Conservation (phyloP, 1,284 basidiomycete genomes). For the Stereum hirsutum region DNA sequence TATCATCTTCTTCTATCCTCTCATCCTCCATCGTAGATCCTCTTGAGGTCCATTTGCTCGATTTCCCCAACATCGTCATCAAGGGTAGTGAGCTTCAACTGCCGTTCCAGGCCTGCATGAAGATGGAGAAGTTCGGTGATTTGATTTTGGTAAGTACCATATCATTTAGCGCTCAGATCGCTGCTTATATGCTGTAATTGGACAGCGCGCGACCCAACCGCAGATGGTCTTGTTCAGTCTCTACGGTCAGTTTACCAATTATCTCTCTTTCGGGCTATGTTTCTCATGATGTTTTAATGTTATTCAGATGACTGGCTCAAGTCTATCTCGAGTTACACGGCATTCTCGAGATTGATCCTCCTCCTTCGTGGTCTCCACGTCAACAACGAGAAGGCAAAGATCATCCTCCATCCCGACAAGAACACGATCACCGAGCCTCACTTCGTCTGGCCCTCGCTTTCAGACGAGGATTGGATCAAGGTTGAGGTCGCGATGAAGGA, state of each 20-base stretch:
- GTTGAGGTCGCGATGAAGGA: slow-evolving; percentile 98
- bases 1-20: background rate
- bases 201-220: slow-evolving; percentile 86
- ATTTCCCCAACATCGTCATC: slow-evolving; percentile 99
- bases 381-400: slow-evolving; percentile 99
- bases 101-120: slow-evolving; percentile 99
- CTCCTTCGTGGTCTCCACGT: slow-evolving; percentile 95
- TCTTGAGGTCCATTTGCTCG: slow-evolving; percentile 95
- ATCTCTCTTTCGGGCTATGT: background rate
- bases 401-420: slow-evolving; percentile 88
- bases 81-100: slow-evolving; percentile 97
- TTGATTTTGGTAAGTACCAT: slow-evolving; percentile 66
- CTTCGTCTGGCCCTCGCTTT: slow-evolving; percentile 95
- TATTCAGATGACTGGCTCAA: slow-evolving; percentile 91
- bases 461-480: slow-evolving; percentile 98
- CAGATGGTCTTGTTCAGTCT: slow-evolving; percentile 99
- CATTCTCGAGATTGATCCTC: slow-evolving; percentile 95
- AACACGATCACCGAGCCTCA: slow-evolving; percentile 96
- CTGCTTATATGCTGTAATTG: slow-evolving; percentile 2
- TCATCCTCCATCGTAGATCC: slow-evolving; percentile 47
- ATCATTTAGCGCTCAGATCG: background rate
- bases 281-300: slow-evolving; percentile 5
- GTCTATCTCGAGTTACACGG: slow-evolving; percentile 97
- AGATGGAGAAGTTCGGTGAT: slow-evolving; percentile 99
- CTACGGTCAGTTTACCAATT: slow-evolving; percentile 50